These are phyloP conservation scores for Manihot esculenta DNA, from an alignment of 441 rosid species.

Conservation along the genomic window DNA sequence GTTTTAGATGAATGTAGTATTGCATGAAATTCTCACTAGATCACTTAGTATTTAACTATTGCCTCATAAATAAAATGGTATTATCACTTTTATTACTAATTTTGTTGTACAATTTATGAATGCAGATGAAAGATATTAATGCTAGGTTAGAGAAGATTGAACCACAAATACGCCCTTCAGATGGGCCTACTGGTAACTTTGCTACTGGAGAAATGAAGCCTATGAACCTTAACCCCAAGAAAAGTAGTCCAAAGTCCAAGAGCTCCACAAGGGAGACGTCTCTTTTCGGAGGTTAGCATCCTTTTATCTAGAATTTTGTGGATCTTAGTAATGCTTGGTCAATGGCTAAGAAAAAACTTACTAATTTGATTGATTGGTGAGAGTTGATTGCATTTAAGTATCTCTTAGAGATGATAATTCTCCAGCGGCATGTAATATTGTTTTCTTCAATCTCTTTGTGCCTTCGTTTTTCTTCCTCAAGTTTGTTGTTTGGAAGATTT, in stretches of 20 bases:
- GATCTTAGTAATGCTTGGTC: neutral
- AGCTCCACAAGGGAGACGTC: slow-evolving; percentile 74
- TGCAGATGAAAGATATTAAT: slow-evolving; percentile 94
- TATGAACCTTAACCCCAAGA: slow-evolving; percentile 53
- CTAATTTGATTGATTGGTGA: too few species aligned
- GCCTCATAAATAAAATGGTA: slow-evolving; percentile 9
- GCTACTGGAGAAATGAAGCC: slow-evolving; percentile 60
- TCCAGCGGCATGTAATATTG: neutral
- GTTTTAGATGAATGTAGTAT: slow-evolving; percentile 12
- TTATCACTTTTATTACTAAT: slow-evolving; percentile 6
- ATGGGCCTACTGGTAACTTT: slow-evolving; percentile 53
- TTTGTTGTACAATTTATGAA: slow-evolving; percentile 1
- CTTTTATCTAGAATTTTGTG: slow-evolving; percentile 16
- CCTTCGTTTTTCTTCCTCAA: neutral
- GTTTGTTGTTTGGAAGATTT: neutral
- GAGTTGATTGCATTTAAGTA: neutral
- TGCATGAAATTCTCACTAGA: slow-evolving; percentile 1
- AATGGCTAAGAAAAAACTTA: too few species aligned
- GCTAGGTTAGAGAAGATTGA: slow-evolving; percentile 92
- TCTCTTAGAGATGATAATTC: neutral
- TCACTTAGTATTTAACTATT: slow-evolving; percentile 9
- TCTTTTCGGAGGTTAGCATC: slow-evolving; percentile 72
- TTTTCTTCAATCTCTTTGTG: neutral
- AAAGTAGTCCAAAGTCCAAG: slow-evolving; percentile 88
- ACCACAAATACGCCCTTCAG: slow-evolving; percentile 66